These are phyloP conservation scores for Colletotrichum noveboracense DNA, from an alignment of 2,329 filamentous ascomycete genomes.

Conservation along the genomic window DNA sequence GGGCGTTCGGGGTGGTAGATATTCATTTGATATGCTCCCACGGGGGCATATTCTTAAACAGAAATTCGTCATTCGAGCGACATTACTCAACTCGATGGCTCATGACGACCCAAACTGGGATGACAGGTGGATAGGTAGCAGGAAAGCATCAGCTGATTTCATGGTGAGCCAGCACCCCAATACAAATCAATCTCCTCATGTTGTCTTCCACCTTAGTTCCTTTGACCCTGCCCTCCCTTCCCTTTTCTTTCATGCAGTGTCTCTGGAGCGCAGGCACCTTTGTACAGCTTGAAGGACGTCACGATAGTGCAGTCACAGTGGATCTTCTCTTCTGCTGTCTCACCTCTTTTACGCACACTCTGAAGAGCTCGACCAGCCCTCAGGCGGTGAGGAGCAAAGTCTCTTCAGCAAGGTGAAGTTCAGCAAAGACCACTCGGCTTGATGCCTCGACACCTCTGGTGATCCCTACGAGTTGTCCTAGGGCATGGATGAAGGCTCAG, in stretches of 20 bases:
- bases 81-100: background rate
- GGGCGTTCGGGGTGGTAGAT: constrained; percentile 11
- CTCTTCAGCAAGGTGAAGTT: background rate
- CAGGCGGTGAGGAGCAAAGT: background rate
- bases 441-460: background rate
- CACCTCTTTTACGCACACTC: background rate
- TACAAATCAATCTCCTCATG: background rate
- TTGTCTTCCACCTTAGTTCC: background rate
- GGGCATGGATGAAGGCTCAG: background rate
- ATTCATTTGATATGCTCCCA: background rate
- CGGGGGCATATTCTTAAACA: background rate
- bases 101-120: background rate
- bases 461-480: background rate
- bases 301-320: background rate
- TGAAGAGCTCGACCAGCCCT: background rate
- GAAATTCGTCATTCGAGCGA: background rate
- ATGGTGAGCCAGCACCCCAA: background rate
- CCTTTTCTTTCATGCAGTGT: background rate
- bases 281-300: background rate
- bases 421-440: background rate
- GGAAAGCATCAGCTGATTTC: background rate
- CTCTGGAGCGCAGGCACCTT: background rate
- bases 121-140: background rate
- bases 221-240: background rate
- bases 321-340: background rate